phyloP scores from a whole-genome alignment of 768 basidiomycete species.

The Tulasnella sp. region DNA sequence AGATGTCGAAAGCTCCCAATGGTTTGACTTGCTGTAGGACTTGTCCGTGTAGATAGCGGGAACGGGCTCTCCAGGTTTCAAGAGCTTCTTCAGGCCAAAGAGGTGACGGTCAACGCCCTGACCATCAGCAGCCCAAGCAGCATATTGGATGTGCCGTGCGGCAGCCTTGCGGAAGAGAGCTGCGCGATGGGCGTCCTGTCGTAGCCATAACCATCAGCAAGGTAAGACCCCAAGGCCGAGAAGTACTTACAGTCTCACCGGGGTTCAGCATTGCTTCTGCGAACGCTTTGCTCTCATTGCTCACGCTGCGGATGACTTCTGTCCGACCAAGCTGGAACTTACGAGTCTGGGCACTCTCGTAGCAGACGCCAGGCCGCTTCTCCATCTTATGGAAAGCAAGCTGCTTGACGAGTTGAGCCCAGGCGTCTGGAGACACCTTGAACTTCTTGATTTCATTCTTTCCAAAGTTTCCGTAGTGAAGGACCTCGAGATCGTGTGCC shows the following conservation, averaged over 20 bases:
- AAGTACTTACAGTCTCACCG: slow-evolving; percentile 33
- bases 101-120: slow-evolving; percentile 93
- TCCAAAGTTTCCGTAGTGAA: slow-evolving; percentile 82
- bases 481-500: slow-evolving; percentile 69
- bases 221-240: neutral
- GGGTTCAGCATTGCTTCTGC: slow-evolving; percentile 76
- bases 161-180: slow-evolving; percentile 64
- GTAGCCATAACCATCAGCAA: neutral
- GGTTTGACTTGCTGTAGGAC: slow-evolving; percentile 53
- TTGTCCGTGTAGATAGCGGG: slow-evolving; percentile 66
- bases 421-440: slow-evolving; percentile 84
- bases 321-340: slow-evolving; percentile 85
- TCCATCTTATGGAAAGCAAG: slow-evolving; percentile 81
- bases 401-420: slow-evolving; percentile 92
- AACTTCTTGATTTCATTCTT: slow-evolving; percentile 72
- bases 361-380: slow-evolving; percentile 62
- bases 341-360: slow-evolving; percentile 90
- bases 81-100: slow-evolving; percentile 78
- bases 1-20: slow-evolving; percentile 91
- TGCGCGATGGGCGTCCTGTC: slow-evolving; percentile 44
- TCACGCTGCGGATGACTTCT: slow-evolving; percentile 84
- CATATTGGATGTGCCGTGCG: slow-evolving; percentile 74
- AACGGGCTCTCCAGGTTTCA: slow-evolving; percentile 56
- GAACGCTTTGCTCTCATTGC: slow-evolving; percentile 72
- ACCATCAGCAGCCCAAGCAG: slow-evolving; percentile 83